Base-by-base conservation (phyloP, 139 green algal genomes). In the Chlorella vulgaris region DNA sequence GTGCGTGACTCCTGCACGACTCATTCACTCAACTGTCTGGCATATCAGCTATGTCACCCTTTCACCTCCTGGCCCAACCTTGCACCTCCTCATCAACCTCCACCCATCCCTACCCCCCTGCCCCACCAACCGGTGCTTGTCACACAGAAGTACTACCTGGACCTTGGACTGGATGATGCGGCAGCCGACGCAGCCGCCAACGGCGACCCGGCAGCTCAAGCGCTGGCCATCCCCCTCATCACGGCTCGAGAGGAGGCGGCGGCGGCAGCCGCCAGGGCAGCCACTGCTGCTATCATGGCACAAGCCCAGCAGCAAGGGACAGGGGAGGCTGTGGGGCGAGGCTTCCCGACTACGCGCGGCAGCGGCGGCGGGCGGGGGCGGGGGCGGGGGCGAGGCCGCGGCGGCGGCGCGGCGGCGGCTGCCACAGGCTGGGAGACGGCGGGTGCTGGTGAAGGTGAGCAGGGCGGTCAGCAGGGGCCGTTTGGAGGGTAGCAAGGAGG, bases 81-180 rank as follows among this genome's bases (percentile, higher is more conserved):
- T 15, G 47, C 47, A 58, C 15, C 13, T 10, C 13, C 55, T n/a
- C 55, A 65, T 15, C 55, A 31, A 5, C 55, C 55, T 8, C 55
- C 55, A 28, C 5, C 18, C 55, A 31, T 21, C 5, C 18, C 55
- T 65, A 8, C 55, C 21, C 18, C 55, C n/a, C 18, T n/a, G 15
- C 18, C 55, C 55, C n/a, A n/a, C n/a, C n/a, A n/a, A n/a, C 55
- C 55, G 5, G 55, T 15, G 15, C 5, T 21, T 65, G 18, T n/a
- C 15, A 28, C 55, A 7, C 42, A 76, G 42, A 61, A 61, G 6
- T 76, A 35, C 7, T 76, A 76, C 69, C 29, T 76, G 4, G 69
- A 76, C 28, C 42, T 76, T 39, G 69, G 69, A 1, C 42, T 76
- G 69, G 69, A 76, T 10, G 38, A 8, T 5, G 69, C 38, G n/a